Conservation (phyloP, 371 early-diverging fungal species). For the Mucor lusitanicus region DNA sequence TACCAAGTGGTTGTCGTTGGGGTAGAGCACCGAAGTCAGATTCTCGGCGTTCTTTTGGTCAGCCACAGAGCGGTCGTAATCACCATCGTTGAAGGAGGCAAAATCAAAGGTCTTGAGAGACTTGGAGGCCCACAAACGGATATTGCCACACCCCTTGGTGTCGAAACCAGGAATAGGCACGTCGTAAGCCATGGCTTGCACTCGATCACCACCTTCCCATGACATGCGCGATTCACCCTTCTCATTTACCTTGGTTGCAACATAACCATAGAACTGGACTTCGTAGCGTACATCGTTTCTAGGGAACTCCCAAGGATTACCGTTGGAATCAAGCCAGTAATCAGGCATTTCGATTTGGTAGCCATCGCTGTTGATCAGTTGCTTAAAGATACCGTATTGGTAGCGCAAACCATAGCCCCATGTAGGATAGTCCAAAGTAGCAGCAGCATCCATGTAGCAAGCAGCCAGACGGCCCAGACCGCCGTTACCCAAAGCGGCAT, state of each 20-base stretch:
- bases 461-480: conserved; percentile 91
- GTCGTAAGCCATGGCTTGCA: conserved; percentile 92
- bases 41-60: conserved; percentile 91
- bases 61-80: conserved; percentile 85
- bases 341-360: conserved; percentile 92
- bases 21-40: conserved; percentile 89
- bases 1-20: conserved; percentile 92
- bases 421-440: conserved; percentile 85
- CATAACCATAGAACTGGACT: conserved; percentile 85
- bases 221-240: conserved; percentile 59
- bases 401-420: conserved; percentile 91
- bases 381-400: conserved; percentile 95
- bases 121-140: conserved; percentile 92
- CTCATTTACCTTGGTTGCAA: conserved; percentile 67
- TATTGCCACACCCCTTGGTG: conserved; percentile 90
- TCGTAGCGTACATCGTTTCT: conserved; percentile 85
- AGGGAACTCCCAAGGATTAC: conserved; percentile 94
- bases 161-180: conserved; percentile 90
- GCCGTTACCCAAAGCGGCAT: conserved; percentile 95
- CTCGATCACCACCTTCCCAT: conserved; percentile 86
- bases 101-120: conserved; percentile 80
- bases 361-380: conserved; percentile 76
- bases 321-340: conserved; percentile 79
- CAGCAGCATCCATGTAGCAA: conserved; percentile 91
- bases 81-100: conserved; percentile 85